Evolutionary conservation across 148 eudicot genomes (phyloP).

Genomic region (Persicaria maculosa): DNA sequence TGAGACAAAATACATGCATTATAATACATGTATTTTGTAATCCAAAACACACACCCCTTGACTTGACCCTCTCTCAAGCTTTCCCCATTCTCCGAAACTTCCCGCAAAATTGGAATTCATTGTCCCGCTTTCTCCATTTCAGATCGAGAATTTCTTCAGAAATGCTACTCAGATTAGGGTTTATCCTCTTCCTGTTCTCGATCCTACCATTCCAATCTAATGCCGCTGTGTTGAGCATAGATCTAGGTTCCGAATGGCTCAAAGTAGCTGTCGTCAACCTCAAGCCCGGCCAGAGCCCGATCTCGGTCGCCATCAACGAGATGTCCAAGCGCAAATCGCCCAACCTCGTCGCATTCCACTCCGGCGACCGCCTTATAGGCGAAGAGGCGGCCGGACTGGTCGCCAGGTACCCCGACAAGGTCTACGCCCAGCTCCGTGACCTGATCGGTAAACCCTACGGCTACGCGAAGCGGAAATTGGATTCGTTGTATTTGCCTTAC

Average conservation of each 20-base stretch:
- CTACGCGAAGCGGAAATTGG: slow-evolving; percentile 23
- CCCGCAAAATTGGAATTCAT: too few species aligned
- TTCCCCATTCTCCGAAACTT: too few species aligned
- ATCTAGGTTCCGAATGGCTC: slow-evolving; percentile 93
- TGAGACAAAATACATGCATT: too few species aligned
- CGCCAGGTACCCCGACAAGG: slow-evolving; percentile 81
- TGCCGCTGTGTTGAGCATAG: slow-evolving; percentile 84
- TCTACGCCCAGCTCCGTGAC: slow-evolving; percentile 67
- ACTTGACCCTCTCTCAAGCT: too few species aligned
- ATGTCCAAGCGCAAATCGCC: slow-evolving; percentile 98
- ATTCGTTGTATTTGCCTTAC: slow-evolving; percentile 47
- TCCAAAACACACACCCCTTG: too few species aligned
- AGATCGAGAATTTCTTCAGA: neutral
- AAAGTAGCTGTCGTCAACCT: slow-evolving; percentile 91
- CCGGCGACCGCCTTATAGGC: slow-evolving; percentile 61
- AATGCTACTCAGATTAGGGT: slow-evolving; percentile 30
- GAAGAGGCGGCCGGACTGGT: slow-evolving; percentile 72
- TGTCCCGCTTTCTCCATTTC: too few species aligned
- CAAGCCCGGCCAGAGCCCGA: slow-evolving; percentile 79
- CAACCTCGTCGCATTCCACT: slow-evolving; percentile 56
- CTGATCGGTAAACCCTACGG: slow-evolving; percentile 51
- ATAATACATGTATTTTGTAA: too few species aligned
- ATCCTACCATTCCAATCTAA: slow-evolving; percentile 24
- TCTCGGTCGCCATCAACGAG: slow-evolving; percentile 88
- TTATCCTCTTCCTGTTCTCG: slow-evolving; percentile 26